phyloP scores from a whole-genome alignment of 2,329 filamentous ascomycete species.

The Calonectria pauciramosa region DNA sequence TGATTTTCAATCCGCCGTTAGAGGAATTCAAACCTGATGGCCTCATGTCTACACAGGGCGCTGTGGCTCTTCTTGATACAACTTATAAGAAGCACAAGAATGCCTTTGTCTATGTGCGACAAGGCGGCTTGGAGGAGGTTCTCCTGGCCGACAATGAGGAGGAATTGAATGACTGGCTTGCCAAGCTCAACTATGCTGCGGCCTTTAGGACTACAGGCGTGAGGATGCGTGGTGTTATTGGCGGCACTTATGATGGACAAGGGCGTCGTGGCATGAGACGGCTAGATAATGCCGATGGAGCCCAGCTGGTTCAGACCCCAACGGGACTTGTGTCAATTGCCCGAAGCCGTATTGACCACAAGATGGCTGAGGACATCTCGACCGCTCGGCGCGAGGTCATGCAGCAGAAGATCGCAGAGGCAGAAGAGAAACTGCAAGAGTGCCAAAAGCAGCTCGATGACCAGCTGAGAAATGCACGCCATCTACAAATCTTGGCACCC shows the following conservation, averaged over 20 bases:
- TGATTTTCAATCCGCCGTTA: conserved; percentile 91
- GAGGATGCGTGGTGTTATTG: conserved; percentile 88
- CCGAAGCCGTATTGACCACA: conserved; percentile 80
- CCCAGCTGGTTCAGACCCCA: conserved; percentile 75
- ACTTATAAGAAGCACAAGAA: conserved; percentile 97
- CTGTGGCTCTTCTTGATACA: conserved; percentile 87
- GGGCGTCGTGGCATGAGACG: conserved; percentile 79
- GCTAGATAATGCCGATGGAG: conserved; percentile 73
- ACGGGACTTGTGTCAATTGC: conserved; percentile 81
- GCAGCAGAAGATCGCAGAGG: conserved; percentile 84
- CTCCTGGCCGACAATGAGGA: conserved; percentile 90
- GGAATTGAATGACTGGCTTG: conserved; percentile 97
- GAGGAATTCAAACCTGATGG: conserved; percentile 94
- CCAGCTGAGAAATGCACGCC: conserved; percentile 89
- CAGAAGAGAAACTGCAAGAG: conserved; percentile 81
- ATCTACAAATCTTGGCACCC: conserved; percentile 89
- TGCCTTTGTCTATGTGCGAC: conserved; percentile 90
- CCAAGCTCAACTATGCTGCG: conserved; percentile 95
- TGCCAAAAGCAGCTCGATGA: conserved; percentile 84
- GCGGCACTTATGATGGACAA: conserved; percentile 88
- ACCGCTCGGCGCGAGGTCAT: conserved; percentile 86
- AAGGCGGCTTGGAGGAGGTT: conserved; percentile 89
- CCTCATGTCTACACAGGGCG: conserved; percentile 92
- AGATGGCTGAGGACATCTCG: conserved; percentile 89
- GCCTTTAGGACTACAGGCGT: conserved; percentile 94